phyloP scores from a whole-genome alignment of 306 rosid genomes.

The Begonia peltatifolia region DNA sequence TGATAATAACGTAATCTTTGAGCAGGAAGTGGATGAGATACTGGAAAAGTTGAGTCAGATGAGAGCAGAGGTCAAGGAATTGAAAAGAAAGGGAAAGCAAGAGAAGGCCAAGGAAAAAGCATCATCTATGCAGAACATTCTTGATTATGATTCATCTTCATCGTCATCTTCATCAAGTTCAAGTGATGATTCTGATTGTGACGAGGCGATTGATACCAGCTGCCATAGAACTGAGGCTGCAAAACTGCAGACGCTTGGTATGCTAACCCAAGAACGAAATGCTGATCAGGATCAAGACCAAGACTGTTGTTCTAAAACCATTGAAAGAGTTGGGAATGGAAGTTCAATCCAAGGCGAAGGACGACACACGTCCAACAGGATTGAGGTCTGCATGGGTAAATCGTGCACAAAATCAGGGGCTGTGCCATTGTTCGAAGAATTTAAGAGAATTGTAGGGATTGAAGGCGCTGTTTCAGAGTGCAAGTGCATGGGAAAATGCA shows the following conservation, averaged over 20 bases:
- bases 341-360: background rate
- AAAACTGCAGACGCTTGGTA: constrained; percentile 6
- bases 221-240: constrained; percentile 13
- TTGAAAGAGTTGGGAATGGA: constrained; percentile 10
- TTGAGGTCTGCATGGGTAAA: constrained; percentile 91
- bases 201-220: constrained; percentile 27
- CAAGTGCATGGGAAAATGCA: constrained; percentile 96
- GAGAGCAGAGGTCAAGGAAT: constrained; percentile 41
- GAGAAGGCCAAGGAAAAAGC: constrained; percentile 43
- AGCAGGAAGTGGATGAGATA: constrained; percentile 43
- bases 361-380: constrained; percentile 16
- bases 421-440: constrained; percentile 46
- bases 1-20: background rate
- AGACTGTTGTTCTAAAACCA: constrained; percentile 15
- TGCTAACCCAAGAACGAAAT: constrained; percentile 8
- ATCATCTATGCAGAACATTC: constrained; percentile 17
- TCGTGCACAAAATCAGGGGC: constrained; percentile 67
- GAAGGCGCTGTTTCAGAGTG: constrained; percentile 56
- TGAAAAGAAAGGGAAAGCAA: constrained; percentile 41
- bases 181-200: constrained; percentile 54
- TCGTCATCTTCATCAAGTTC: constrained; percentile 66
- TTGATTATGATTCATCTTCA: constrained; percentile 29
- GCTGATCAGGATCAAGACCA: constrained; percentile 5
- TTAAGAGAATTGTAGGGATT: constrained; percentile 42
- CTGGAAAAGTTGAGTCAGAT: constrained; percentile 35